phyloP scores from a whole-genome alignment of 257 asterid species.

The Solanum gandarillasii region DNA sequence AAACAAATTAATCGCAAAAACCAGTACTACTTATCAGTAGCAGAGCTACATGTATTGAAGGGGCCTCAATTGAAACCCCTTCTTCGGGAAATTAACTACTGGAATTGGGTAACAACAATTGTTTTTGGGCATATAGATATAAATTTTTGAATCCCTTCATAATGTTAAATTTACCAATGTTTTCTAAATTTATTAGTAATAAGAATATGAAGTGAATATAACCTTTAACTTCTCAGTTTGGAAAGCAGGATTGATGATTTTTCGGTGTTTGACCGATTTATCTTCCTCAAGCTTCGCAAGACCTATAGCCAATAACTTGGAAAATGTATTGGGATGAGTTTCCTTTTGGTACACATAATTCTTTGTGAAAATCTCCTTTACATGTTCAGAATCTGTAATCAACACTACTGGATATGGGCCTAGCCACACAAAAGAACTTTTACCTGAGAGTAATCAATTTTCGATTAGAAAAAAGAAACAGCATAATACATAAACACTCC shows the following conservation, averaged over 20 bases:
- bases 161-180: background rate
- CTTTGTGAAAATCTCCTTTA: slow-evolving; percentile 36
- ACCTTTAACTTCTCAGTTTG: slow-evolving; percentile 29
- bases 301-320: slow-evolving; percentile 25
- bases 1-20: too few relatives aligned
- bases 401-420: slow-evolving; percentile 40
- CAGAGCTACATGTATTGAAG: too few relatives aligned
- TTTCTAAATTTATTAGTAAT: background rate
- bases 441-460: slow-evolving; percentile 20
- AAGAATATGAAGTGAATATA: background rate
- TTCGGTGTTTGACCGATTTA: slow-evolving; percentile 54
- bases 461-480: background rate
- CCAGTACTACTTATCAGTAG: too few relatives aligned
- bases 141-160: too few relatives aligned
- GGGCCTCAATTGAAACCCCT: too few relatives aligned
- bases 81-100: too few relatives aligned
- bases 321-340: slow-evolving; percentile 19
- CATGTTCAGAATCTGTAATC: slow-evolving; percentile 29
- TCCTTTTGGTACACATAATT: slow-evolving; percentile 16
- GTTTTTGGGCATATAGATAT: too few relatives aligned
- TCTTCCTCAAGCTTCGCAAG: slow-evolving; percentile 20
- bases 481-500: background rate
- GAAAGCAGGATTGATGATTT: slow-evolving; percentile 53
- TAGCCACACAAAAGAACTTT: slow-evolving; percentile 30
- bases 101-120: too few relatives aligned